These are phyloP conservation scores for Primulina eburnea DNA, from an alignment of 257 asterid species.

Conservation along the genomic window DNA sequence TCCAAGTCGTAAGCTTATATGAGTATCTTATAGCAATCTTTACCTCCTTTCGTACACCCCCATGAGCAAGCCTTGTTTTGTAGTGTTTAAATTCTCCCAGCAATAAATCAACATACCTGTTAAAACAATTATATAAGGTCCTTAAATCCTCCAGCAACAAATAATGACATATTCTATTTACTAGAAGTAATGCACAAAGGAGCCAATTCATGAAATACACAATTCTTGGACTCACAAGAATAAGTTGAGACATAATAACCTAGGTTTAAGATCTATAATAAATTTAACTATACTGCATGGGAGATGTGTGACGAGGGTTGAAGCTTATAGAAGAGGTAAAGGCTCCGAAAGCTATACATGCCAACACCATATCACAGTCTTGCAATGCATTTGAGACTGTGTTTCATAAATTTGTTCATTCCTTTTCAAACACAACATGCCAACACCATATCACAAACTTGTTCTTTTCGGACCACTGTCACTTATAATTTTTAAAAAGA, in stretches of 20 bases:
- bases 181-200: conserved; percentile 8
- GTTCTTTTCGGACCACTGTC: not conserved
- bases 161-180: conserved; percentile 20
- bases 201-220: conserved; percentile 8
- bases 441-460: not conserved
- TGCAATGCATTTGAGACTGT: not conserved
- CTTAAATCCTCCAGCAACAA: conserved; percentile 16
- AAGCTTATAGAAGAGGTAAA: not conserved
- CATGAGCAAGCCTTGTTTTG: conserved; percentile 92
- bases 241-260: conserved; percentile 13
- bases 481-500: not conserved
- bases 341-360: no score
- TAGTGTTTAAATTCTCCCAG: conserved; percentile 98
- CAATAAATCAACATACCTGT: conserved; percentile 91
- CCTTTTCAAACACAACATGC: not conserved
- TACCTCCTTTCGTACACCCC: conserved; percentile 89
- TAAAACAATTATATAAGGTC: conserved; percentile 24
- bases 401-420: conserved; percentile 1
- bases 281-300: not conserved
- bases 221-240: conserved; percentile 8
- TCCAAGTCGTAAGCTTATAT: conserved; percentile 16
- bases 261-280: not conserved
- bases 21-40: conserved; percentile 11
- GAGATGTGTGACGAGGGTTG: not conserved
- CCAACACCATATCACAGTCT: no score